phyloP scores from a whole-genome alignment of 192 early-diverging fungal genomes.

The Chytriomyces confervae region DNA sequence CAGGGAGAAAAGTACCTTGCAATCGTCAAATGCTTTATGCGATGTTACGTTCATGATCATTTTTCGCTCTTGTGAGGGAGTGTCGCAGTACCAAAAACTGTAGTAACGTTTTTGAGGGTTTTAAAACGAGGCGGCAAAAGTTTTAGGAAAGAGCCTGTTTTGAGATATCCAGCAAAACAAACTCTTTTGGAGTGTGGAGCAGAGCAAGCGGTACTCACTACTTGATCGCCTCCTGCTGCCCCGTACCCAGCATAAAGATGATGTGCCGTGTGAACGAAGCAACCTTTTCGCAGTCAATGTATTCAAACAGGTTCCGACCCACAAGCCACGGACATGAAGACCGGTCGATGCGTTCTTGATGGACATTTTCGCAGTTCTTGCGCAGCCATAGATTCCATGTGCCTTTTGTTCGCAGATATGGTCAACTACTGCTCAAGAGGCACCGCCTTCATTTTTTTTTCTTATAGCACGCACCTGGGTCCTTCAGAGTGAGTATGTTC shows the following conservation, averaged over 20 bases:
- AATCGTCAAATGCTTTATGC: constrained; percentile 16
- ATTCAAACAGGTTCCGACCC: constrained; percentile 40
- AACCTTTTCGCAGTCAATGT: constrained; percentile 26
- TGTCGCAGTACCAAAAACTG: constrained; percentile 48
- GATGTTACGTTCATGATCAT: constrained; percentile 44
- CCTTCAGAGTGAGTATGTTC: constrained; percentile 32
- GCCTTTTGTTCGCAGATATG: background rate
- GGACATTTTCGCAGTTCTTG: constrained; percentile 22
- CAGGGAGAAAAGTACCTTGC: background rate
- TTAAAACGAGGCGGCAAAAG: background rate
- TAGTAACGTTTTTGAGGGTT: background rate
- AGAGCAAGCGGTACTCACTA: constrained; percentile 19
- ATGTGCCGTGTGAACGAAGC: constrained; percentile 36
- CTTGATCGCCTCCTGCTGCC: constrained; percentile 26
- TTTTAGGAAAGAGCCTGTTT: background rate
- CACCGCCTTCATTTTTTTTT: too few relatives aligned
- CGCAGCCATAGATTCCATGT: constrained; percentile 17
- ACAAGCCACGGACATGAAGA: constrained; percentile 26
- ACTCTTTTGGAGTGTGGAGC: background rate
- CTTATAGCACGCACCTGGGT: constrained; percentile 6
- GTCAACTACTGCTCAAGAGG: too few relatives aligned
- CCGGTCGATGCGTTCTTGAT: background rate
- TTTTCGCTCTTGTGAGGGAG: constrained; percentile 40
- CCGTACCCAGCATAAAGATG: constrained; percentile 29
- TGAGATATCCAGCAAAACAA: background rate